Base-by-base conservation (phyloP, 306 rosid species). In the Nissolia schottii region DNA sequence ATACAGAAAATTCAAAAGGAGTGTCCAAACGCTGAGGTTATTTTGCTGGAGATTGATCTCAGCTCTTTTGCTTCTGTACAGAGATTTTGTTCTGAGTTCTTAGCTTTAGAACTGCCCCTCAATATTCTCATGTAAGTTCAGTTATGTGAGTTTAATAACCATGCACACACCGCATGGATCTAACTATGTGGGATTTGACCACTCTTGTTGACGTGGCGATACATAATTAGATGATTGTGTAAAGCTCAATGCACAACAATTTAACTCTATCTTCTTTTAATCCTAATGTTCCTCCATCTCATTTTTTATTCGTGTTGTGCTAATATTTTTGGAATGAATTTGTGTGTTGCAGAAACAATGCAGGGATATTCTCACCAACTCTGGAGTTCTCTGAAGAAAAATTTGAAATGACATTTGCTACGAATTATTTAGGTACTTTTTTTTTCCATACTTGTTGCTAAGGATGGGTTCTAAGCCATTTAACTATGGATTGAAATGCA, bases 361-460 rank as follows among this genome's bases (percentile, higher is more conserved):
- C 96, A 6, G 99, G 99, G 32, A 74, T 85, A 4, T 94, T 64
- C 87, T 91, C 97, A 48, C 89, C 84, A 18, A 77, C 77, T 16
- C 56, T 94, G 87, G 97, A 94, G 79, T 89, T 87, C 82, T 94
- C 97, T 0, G 97, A 89, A 66, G 96, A 91, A 67, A 94, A 94
- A 87, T 78, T 88, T 63, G 99, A 94, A 85, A 80, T 91, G 96
- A 91, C 99, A 78, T 91, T 89, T 86, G 96, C 99, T 13, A 94
- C 99, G 32, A 94, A 94, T 81, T 94, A 94, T 79, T 81, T 91
- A 65, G 99, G 99, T 94, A 89, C 62, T 3, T 58, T 28, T 3
- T 58, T 28, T 60, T 25, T 38, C 19, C 8, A 48, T 57, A 53
- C 64, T 31, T 55, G 2, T 49, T 35, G 35, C 15, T 57, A 40